Percentiles rank a stretch among this genome's conserved stretches.
Conservation (phyloP, 1,139 yeast species). For the Suhomyces kunorum region DNA sequence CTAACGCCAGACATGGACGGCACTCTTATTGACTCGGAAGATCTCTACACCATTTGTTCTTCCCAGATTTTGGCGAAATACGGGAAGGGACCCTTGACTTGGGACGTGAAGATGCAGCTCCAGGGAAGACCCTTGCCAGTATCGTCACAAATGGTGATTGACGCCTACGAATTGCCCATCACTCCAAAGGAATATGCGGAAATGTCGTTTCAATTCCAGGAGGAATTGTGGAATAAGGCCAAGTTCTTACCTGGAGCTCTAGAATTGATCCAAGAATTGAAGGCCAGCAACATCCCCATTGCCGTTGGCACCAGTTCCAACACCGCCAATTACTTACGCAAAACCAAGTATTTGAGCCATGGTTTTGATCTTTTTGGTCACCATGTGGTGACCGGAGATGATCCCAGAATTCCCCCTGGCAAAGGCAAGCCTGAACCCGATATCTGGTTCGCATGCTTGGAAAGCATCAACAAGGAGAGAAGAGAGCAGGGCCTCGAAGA, state of each 20-base stretch:
- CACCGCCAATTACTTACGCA: slow-evolving; percentile 55
- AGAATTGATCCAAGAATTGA: slow-evolving; percentile 59
- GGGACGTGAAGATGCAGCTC: slow-evolving; percentile 83
- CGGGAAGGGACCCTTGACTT: slow-evolving; percentile 77
- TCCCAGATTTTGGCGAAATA: slow-evolving; percentile 63
- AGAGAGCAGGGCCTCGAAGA: slow-evolving; percentile 35
- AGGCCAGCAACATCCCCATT: slow-evolving; percentile 59
- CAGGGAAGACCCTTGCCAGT: slow-evolving; percentile 90
- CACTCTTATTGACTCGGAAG: slow-evolving; percentile 85
- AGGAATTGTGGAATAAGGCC: slow-evolving; percentile 60
- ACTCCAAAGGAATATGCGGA: slow-evolving; percentile 62
- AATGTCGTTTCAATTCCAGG: slow-evolving; percentile 56
- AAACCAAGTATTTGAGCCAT: slow-evolving; percentile 66
- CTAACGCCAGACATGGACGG: slow-evolving; percentile 83
- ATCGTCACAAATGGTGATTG: slow-evolving; percentile 60
- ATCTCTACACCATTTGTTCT: slow-evolving; percentile 77
- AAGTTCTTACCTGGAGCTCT: slow-evolving; percentile 81
- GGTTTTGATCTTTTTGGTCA: slow-evolving; percentile 65
- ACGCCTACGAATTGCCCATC: slow-evolving; percentile 65
- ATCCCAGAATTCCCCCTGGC: slow-evolving; percentile 74
- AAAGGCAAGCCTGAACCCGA: slow-evolving; percentile 93
- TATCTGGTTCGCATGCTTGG: slow-evolving; percentile 83
- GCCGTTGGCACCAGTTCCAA: slow-evolving; percentile 93
- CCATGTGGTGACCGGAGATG: slow-evolving; percentile 86
- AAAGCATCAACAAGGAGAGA: slow-evolving; percentile 57